Percentiles rank a stretch among this genome's conserved stretches.
Conservation (phyloP, 148 eudicot genomes). For the Fagopyrum esculentum region DNA sequence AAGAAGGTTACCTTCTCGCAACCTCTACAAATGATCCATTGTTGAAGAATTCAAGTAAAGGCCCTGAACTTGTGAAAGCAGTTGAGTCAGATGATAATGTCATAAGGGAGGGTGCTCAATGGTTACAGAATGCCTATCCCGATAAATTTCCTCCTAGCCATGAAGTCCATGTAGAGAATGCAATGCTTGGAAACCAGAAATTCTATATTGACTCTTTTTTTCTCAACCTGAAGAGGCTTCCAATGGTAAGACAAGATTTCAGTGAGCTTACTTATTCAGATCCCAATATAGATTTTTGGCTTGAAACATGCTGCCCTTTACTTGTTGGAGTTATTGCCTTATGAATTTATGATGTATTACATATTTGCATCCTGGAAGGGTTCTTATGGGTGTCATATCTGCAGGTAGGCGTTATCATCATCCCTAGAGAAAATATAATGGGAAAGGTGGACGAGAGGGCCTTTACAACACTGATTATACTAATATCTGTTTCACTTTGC, state of each 20-base stretch:
- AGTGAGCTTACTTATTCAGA: not conserved
- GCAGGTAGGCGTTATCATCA: slow-evolving; percentile 89
- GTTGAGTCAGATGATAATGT: slow-evolving; percentile 55
- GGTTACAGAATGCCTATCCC: slow-evolving; percentile 46
- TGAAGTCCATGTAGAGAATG: slow-evolving; percentile 80
- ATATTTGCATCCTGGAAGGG: not conserved
- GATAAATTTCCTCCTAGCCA: slow-evolving; percentile 43
- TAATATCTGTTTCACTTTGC: slow-evolving; percentile 80
- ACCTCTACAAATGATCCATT: slow-evolving; percentile 81
- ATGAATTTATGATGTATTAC: not conserved
- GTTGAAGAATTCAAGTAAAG: slow-evolving; percentile 49
- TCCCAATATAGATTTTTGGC: not conserved
- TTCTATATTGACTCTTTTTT: slow-evolving; percentile 91
- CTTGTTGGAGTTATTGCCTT: not conserved
- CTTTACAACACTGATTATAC: slow-evolving; percentile 59
- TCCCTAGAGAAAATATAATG: slow-evolving; percentile 91
- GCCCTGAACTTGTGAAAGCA: slow-evolving; percentile 75
- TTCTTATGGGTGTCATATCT: slow-evolving; percentile 4
- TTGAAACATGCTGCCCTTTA: not conserved
- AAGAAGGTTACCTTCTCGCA: slow-evolving; percentile 83
- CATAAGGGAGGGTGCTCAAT: slow-evolving; percentile 72
- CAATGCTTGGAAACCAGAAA: slow-evolving; percentile 49
- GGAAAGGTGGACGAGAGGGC: slow-evolving; percentile 88
- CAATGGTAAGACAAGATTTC: slow-evolving; percentile 51
- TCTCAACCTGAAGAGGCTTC: slow-evolving; percentile 81